These are phyloP conservation scores for Talaromyces sp. DNA, from an alignment of 2,329 filamentous ascomycete species.

Conservation along the genomic window DNA sequence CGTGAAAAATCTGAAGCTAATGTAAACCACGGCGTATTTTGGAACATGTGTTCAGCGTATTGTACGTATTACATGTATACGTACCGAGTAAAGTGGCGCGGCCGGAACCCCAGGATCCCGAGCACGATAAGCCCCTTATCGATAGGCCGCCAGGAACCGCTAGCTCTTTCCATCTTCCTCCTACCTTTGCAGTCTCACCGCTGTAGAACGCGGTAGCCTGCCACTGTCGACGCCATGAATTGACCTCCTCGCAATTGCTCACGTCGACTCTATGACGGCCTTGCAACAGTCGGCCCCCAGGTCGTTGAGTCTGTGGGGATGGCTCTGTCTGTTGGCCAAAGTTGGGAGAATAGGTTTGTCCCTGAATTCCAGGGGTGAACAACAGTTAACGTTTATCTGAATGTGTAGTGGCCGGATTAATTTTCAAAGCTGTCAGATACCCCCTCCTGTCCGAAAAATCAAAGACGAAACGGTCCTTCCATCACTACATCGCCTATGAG, in stretches of 20 bases:
- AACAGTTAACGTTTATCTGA: background rate
- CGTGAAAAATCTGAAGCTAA: background rate
- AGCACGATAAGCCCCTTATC: background rate
- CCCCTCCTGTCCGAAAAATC: background rate
- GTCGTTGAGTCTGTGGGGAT: slow-evolving; percentile 8
- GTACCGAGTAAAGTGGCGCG: background rate
- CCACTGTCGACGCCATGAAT: background rate
- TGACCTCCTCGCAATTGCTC: background rate
- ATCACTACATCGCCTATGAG: slow-evolving; percentile 10
- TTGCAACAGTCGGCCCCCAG: background rate
- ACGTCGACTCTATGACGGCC: background rate
- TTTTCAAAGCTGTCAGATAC: slow-evolving; percentile 2
- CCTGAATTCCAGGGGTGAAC: background rate
- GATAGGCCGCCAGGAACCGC: background rate
- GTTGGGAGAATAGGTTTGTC: slow-evolving; percentile 13
- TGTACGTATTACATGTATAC: background rate
- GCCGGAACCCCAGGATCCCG: background rate
- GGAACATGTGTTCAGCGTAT: background rate
- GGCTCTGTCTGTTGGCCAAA: slow-evolving; percentile 12
- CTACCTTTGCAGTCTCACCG: background rate
- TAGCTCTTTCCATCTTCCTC: background rate
- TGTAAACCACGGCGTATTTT: background rate
- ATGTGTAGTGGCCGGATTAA: background rate
- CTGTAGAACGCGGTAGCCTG: background rate
- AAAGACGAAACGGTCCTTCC: background rate